Evolutionary conservation across 805 yeast species (phyloP), one percentile per base, ranked within the genome.

Genomic region (Metschnikowia borealis): DNA sequence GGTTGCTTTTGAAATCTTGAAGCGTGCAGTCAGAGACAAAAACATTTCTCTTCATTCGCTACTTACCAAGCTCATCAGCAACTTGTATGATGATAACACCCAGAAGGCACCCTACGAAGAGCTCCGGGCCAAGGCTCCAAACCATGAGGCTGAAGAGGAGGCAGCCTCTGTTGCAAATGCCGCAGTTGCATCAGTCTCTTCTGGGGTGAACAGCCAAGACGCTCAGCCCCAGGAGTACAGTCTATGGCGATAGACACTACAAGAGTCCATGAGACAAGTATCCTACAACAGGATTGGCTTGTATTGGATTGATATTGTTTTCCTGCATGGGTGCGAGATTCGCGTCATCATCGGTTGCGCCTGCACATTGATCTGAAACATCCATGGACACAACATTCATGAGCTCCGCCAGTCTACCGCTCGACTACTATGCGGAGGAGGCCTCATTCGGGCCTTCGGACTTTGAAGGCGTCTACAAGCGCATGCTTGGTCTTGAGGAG

Each of bases 1-100:
- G 53, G 71, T 75, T 14, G 82, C 83, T 40, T 86, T 82, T 60
- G 87, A 82, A 49, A 78, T 77, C 53, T 74, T 85, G 80, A 77
- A 79, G 57, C 57, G 74, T 6, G 68, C 76, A 5, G 67, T 83
- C 11, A 74, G 80, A 47, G 85, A 81, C 49, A 53, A 53, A 47
- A 49, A 39, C 31, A 43, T 54, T 6, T 51, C 58, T 3, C 48
- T 57, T 6, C 59, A 56, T 18, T 18, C 49, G 26, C 34, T 47
- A 32, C 49, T 58, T 26, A 23, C 57, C 33, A 54, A 54, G 47
- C 56, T 57, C 42, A 49, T 54, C 29, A 49, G 52, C 36, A 15
- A 47, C 10, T 31, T 54, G 14, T 54, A 56, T 35, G 48, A 47
- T 20, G 37, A 21, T 20, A 43, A 18, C 21, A 23, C 20, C 5